A percentile compares a stretch with the other conserved stretches of the same genome.
Evolutionary conservation across 805 yeast genomes (phyloP).

Genomic region (Saturnispora silvae): DNA sequence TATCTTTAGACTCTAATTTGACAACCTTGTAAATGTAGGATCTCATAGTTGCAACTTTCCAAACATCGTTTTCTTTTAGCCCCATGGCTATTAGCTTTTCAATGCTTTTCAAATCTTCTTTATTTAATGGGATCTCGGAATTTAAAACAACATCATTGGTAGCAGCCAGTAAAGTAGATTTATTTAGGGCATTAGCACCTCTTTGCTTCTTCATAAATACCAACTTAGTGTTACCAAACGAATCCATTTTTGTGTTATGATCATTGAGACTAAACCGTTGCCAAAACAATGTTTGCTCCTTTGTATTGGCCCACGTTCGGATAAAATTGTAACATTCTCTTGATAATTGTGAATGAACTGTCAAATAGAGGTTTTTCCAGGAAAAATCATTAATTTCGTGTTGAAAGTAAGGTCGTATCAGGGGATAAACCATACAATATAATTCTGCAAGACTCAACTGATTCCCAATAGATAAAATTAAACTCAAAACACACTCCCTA

Average conservation of each 20-base stretch:
- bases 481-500: slow-evolving; percentile 51
- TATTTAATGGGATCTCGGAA: slow-evolving; percentile 42
- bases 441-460: slow-evolving; percentile 66
- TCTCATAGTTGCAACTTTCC: slow-evolving; percentile 71
- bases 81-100: slow-evolving; percentile 65
- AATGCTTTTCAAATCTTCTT: slow-evolving; percentile 66
- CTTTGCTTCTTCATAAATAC: slow-evolving; percentile 23
- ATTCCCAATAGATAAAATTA: slow-evolving; percentile 52
- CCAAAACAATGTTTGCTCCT: slow-evolving; percentile 74
- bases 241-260: slow-evolving; percentile 23
- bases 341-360: slow-evolving; percentile 58
- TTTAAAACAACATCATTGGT: slow-evolving; percentile 30
- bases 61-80: slow-evolving; percentile 55
- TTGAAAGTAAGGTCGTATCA: slow-evolving; percentile 62
- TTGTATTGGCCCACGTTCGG: slow-evolving; percentile 60
- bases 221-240: slow-evolving; percentile 35
- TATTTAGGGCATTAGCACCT: slow-evolving; percentile 10
- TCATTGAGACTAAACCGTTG: slow-evolving; percentile 28
- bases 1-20: slow-evolving; percentile 18
- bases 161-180: slow-evolving; percentile 16
- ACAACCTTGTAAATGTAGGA: slow-evolving; percentile 57
- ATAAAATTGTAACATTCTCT: slow-evolving; percentile 54
- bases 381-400: slow-evolving; percentile 64
- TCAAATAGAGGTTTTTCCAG: slow-evolving; percentile 56
- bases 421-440: slow-evolving; percentile 75